phyloP scores from a whole-genome alignment of 169 alveolate genomes.

The Plasmodium vivax region DNA sequence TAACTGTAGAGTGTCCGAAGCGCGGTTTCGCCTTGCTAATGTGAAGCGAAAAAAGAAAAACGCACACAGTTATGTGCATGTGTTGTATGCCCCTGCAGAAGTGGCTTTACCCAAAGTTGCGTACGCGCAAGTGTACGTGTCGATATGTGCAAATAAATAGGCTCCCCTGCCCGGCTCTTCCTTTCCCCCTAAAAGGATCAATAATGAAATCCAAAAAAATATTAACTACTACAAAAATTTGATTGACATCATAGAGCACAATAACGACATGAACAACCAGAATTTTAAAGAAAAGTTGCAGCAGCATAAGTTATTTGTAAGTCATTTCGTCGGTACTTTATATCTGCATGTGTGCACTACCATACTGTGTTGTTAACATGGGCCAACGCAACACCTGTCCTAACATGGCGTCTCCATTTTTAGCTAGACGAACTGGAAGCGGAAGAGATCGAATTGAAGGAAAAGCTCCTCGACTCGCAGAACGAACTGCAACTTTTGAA shows the following conservation, averaged over 20 bases:
- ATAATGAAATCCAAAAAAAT: conserved; percentile 50
- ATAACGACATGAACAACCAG: conserved; percentile 51
- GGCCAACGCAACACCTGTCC: background rate
- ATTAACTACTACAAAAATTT: conserved; percentile 44
- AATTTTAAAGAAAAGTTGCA: conserved; percentile 10
- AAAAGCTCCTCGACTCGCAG: conserved; percentile 19
- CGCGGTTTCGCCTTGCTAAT: conserved; percentile 53
- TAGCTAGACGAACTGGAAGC: conserved; percentile 27
- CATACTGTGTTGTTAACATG: background rate
- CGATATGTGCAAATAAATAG: conserved; percentile 1
- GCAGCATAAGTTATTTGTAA: conserved; percentile 17
- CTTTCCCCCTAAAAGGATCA: conserved; percentile 14
- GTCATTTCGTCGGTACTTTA: background rate
- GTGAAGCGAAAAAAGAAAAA: conserved; percentile 7
- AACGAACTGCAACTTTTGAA: conserved; percentile 31
- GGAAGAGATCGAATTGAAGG: conserved; percentile 42
- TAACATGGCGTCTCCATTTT: background rate
- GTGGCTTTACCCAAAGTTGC: background rate
- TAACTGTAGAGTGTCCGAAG: conserved; percentile 41
- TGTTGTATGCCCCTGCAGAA: background rate
- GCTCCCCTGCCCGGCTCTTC: background rate
- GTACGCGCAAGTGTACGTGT: background rate
- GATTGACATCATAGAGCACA: conserved; percentile 65
- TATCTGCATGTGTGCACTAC: background rate
- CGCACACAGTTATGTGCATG: background rate